Percentiles rank a stretch among this genome's conserved stretches.
Evolutionary conservation across 228 moss, liverwort and hornwort species (phyloP).

Genomic region (Sphagnum magellanicum): DNA sequence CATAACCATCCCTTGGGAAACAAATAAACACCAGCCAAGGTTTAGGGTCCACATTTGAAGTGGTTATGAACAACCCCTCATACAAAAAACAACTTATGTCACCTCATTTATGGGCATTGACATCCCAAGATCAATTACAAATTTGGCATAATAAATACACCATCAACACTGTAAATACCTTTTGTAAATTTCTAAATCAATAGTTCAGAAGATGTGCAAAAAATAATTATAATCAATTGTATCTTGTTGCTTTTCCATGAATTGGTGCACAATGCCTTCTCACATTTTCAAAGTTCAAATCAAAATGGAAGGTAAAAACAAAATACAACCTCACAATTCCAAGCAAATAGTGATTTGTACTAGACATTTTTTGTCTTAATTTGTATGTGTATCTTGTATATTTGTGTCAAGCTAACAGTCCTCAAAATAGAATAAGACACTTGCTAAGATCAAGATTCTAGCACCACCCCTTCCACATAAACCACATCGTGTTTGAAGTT

Average conservation of each 20-base stretch:
- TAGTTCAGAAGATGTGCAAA: slow-evolving; percentile 69
- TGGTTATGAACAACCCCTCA: not conserved
- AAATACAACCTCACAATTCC: too few species aligned
- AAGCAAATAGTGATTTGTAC: too few species aligned
- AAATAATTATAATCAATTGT: slow-evolving; percentile 78
- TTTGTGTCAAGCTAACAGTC: too few species aligned
- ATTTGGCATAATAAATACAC: too few species aligned
- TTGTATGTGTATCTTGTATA: slow-evolving; percentile 93
- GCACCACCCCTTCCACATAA: too few species aligned
- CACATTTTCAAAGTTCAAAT: not conserved
- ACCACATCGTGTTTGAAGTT: slow-evolving; percentile 74
- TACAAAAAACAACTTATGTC: not conserved
- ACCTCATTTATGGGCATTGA: too few species aligned
- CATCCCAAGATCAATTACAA: too few species aligned
- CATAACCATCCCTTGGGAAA: slow-evolving; percentile 84
- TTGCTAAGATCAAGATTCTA: too few species aligned
- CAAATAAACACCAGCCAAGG: slow-evolving; percentile 88
- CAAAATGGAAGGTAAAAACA: not conserved
- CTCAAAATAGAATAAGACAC: too few species aligned
- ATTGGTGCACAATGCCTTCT: slow-evolving; percentile 87
- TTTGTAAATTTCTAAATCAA: slow-evolving; percentile 95
- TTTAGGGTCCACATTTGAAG: too few species aligned
- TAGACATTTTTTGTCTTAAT: slow-evolving; percentile 90
- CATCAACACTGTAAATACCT: too few species aligned
- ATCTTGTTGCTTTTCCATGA: slow-evolving; percentile 90